These are phyloP conservation scores for Reutealis trisperma DNA, from an alignment of 345 rosid species.

Conservation along the genomic window DNA sequence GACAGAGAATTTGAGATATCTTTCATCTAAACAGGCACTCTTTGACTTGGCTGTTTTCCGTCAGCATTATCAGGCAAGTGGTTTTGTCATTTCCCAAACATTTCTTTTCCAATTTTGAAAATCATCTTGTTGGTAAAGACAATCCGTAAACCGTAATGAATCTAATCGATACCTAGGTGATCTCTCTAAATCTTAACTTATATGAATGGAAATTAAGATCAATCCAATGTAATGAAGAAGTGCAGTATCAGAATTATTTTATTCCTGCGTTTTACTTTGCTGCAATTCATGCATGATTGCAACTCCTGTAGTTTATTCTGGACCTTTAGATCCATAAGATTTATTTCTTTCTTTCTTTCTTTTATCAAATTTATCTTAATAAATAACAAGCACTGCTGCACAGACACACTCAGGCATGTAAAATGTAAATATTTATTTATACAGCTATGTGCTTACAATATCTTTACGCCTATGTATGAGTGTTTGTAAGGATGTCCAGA, in stretches of 20 bases:
- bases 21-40: constrained; percentile 90
- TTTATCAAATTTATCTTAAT: background rate
- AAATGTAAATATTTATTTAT: background rate
- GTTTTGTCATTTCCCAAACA: background rate
- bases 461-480: background rate
- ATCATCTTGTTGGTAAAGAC: background rate
- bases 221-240: background rate
- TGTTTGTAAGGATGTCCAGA: background rate
- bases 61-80: constrained; percentile 71
- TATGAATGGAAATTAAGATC: background rate
- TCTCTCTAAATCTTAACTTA: background rate
- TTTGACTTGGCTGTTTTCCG: constrained; percentile 87
- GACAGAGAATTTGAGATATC: constrained; percentile 76
- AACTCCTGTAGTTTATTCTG: background rate
- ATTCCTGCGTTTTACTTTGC: background rate
- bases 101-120: background rate
- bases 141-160: background rate
- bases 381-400: background rate
- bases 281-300: background rate
- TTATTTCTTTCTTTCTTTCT: background rate
- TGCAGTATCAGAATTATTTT: background rate
- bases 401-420: background rate
- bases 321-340: background rate
- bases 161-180: background rate
- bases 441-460: background rate